Evolutionary conservation across 352 stramenopile genomes (phyloP), one percentile per base, ranked within the genome.

Genomic region (Phytophthora colocasiae): DNA sequence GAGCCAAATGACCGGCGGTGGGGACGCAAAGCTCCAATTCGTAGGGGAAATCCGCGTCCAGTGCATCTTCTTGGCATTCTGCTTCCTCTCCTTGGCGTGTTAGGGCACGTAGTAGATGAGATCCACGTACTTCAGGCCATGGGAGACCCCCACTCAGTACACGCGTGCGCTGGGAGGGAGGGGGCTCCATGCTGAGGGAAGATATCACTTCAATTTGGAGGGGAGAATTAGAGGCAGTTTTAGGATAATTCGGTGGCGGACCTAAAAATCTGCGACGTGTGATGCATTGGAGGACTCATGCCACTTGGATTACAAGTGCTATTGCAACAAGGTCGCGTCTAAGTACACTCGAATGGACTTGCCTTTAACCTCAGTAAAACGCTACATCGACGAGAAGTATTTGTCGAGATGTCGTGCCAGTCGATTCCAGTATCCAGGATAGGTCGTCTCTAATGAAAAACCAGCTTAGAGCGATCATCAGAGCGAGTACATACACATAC

Each of bases 21-120:
- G 75, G 66, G 24, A 83, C 75, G 57, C 81, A 90, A 52, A 81
- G 71, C 43, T 90, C 81, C 9, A 90, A 32, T 39, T 85, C 75
- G 52, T 86, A 90, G 1, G 59, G 64, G 26, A 74, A 74, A 5
- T 59, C 52, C 32, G 47, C 29, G 26, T 9, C 40, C 47, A 52
- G 59, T 29, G 36, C 22, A 41, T 63, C 40, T 4, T 39, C 47
- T 22, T 57, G 15, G 43, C 47, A 26, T 53, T 48, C 24, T 40
- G 41, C n/a, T 22, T 66, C 22, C 22, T 52, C 32, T 41, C 53
- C 50, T 54, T 68, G 32, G 34, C 32, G 43, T 14, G 58, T 71
- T 14, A 83, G 51, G 7, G 56, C 44, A 8, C 47, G 71, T 15
- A 80, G 47, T 9, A 87, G 64, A 41, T 68, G 71, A 6, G 64